These are phyloP conservation scores for Synchytrium microbalum DNA, from an alignment of 371 early-diverging fungal genomes.

Conservation along the genomic window DNA sequence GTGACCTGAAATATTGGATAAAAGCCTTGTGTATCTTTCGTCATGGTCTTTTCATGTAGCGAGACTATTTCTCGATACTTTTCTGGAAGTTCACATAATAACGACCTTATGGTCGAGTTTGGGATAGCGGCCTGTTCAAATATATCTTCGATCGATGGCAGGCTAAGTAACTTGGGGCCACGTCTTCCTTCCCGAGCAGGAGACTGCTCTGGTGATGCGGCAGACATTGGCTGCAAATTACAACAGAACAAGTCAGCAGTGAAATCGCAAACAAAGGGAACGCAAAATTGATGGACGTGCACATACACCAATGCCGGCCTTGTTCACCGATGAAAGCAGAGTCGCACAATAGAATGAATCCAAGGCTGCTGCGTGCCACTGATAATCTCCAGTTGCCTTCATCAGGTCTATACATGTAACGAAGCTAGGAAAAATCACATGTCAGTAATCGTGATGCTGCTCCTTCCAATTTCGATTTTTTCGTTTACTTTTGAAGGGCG, in stretches of 20 bases:
- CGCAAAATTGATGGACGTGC: neutral
- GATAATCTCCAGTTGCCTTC: conserved; percentile 55
- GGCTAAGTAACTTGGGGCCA: too few relatives aligned
- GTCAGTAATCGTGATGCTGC: neutral
- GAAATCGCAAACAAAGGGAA: neutral
- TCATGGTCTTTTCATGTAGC: conserved; percentile 30
- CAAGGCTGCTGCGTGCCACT: conserved; percentile 73
- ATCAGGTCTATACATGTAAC: conserved; percentile 40
- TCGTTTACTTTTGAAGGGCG: conserved; percentile 53
- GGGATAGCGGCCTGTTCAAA: neutral
- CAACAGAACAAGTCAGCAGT: too few relatives aligned
- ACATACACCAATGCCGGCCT: neutral
- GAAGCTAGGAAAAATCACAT: conserved; percentile 4
- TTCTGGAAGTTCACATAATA: conserved; percentile 35
- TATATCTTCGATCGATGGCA: too few relatives aligned
- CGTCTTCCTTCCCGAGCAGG: too few relatives aligned
- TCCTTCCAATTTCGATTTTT: conserved; percentile 1
- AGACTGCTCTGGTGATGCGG: too few relatives aligned
- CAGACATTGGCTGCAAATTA: too few relatives aligned
- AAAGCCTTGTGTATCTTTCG: conserved; percentile 10
- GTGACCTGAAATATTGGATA: conserved; percentile 37
- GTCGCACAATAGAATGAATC: conserved; percentile 44
- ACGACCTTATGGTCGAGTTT: conserved; percentile 13
- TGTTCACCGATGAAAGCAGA: neutral
- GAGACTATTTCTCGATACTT: conserved; percentile 34